Evolutionary conservation across 2,329 filamentous ascomycete species (phyloP).

Genomic region (Nemania sp.): DNA sequence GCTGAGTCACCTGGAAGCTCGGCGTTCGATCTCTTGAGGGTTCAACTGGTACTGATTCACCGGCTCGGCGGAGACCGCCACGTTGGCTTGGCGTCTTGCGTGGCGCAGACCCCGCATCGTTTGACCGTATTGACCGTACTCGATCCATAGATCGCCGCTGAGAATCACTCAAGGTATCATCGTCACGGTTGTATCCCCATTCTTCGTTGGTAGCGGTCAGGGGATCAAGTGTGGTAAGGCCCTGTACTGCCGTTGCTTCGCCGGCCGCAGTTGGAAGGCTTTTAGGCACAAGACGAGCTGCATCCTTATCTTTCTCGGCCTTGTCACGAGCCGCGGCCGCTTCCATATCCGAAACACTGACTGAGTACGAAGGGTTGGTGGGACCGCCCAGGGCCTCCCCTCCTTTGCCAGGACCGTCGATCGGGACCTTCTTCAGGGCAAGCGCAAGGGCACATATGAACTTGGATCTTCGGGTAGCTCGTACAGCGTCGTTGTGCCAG

Average conservation of each 20-base stretch:
- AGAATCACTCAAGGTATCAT: constrained; percentile 41
- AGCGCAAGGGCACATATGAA: constrained; percentile 94
- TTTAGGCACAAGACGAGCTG: constrained; percentile 65
- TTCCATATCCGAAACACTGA: constrained; percentile 71
- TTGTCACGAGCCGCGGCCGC: constrained; percentile 67
- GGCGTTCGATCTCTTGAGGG: constrained; percentile 28
- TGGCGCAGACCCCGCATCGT: constrained; percentile 40
- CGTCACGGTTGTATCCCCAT: constrained; percentile 46
- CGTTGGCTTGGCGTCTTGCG: constrained; percentile 39
- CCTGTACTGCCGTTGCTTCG: constrained; percentile 52
- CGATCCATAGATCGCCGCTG: constrained; percentile 42
- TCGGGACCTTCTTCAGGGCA: constrained; percentile 84
- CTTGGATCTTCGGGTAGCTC: constrained; percentile 82
- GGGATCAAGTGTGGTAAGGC: constrained; percentile 49
- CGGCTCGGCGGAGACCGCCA: constrained; percentile 39
- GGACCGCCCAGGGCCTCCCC: constrained; percentile 64
- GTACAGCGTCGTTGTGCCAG: constrained; percentile 85
- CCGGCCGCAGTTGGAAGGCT: constrained; percentile 27
- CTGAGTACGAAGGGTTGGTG: constrained; percentile 80
- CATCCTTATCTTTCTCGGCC: constrained; percentile 64
- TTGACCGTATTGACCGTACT: constrained; percentile 44
- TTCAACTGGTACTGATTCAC: constrained; percentile 36
- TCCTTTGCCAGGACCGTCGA: constrained; percentile 79
- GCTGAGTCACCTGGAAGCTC: constrained; percentile 38
- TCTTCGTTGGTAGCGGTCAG: constrained; percentile 43